Conservation (phyloP, 257 asterid genomes). For the Solanum sejunctum region DNA sequence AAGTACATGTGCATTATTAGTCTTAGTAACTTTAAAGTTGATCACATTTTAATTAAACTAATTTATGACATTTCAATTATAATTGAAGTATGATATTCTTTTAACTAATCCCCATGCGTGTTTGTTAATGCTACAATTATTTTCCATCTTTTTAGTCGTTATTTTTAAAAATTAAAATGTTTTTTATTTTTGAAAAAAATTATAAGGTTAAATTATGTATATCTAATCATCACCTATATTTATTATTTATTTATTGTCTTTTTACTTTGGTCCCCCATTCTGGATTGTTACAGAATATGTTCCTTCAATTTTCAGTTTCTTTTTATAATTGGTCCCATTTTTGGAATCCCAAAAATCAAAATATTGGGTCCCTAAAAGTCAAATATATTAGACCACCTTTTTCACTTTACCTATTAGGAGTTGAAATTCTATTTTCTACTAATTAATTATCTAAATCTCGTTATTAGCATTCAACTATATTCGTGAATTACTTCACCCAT, state of each 20-base stretch:
- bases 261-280: not conserved
- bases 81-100: not conserved
- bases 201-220: not conserved
- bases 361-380: not conserved
- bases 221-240: not conserved
- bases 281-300: not conserved
- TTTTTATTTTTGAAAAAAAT: not conserved
- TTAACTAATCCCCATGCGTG: not conserved
- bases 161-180: not conserved
- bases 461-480: not conserved
- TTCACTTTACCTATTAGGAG: not conserved
- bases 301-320: not conserved
- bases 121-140: not conserved
- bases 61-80: not conserved
- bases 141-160: not conserved
- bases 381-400: not conserved
- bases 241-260: not conserved
- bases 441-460: not conserved
- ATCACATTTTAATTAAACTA: not conserved
- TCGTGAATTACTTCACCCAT: not conserved
- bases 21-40: not conserved
- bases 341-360: not conserved
- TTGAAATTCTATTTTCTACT: not conserved
- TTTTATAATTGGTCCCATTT: not conserved
- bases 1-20: not conserved